Base-by-base conservation (phyloP, 1,139 yeast species). In the Torulaspora globosa region DNA sequence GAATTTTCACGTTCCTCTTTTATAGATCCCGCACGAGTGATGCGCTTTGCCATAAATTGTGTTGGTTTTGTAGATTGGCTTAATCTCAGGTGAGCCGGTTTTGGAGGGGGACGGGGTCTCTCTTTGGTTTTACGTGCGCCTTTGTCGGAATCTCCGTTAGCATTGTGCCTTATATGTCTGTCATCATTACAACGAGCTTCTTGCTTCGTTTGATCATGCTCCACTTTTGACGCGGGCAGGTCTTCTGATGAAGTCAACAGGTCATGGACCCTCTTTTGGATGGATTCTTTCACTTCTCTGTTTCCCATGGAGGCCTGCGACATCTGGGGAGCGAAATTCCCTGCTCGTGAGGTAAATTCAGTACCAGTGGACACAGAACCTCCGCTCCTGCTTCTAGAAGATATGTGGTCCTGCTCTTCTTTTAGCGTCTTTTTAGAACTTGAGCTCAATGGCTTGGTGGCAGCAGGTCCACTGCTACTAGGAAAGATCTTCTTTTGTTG, bases 211-310 rank as follows among this genome's bases (percentile, higher is more conserved):
- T 12, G 16, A 21, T 21, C 29, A 19, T 29, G 19, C 26, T 26
- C 23, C 3, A 11, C 32, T n/a, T 34, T 33, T 18, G 41, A 12
- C 7, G 9, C 19, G 6, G 71, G 68, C 5, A 69, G 58, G 0
- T 70, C 68, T 5, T 67, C 70, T 24, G 68, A 64, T 29, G 66
- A 67, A 47, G 65, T 69, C 48, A 80, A 62, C 41, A 80, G 68
- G 53, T 71, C 70, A 44, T 76, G 79, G 61, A 80, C 80, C 53
- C 85, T 70, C 49, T 75, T 68, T 55, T 79, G 83, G 36, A 82
- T 79, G 0, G 83, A 59, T 19, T 53, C 52, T 36, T 59, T 57
- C 18, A 57, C 48, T 8, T 51, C 55, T 26, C 48, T 43, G 21
- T 49, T 34, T 1, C 30, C 24, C 2, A 12, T 32, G 2, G 42